These are phyloP conservation scores for Drechslerella coelobrocha DNA, from an alignment of 2,329 filamentous ascomycete species.

Conservation along the genomic window DNA sequence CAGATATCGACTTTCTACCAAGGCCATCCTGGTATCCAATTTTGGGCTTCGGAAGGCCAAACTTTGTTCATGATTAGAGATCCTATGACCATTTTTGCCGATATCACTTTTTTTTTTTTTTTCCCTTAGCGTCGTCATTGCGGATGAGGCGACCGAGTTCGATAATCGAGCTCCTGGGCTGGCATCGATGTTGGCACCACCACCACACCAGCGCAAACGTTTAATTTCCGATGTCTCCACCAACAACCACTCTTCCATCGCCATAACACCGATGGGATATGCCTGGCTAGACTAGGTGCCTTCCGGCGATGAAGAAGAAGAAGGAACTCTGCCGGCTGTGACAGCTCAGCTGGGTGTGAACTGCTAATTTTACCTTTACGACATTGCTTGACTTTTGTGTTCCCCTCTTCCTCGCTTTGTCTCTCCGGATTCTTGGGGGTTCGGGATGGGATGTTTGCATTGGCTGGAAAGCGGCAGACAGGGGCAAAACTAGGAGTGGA, in stretches of 20 bases:
- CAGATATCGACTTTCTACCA: too few species aligned
- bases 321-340: conserved; percentile 12
- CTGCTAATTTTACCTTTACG: conserved; percentile 19
- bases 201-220: conserved; percentile 20
- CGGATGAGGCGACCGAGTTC: conserved; percentile 6
- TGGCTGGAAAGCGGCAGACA: conserved; percentile 12
- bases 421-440: neutral
- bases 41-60: neutral
- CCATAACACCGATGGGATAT: conserved; percentile 8
- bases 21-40: too few species aligned
- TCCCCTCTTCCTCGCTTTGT: conserved; percentile 15
- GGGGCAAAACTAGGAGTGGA: conserved; percentile 31
- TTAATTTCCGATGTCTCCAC: conserved; percentile 48
- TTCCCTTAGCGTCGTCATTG: conserved; percentile 23
- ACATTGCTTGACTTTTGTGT: conserved; percentile 12
- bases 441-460: conserved; percentile 22
- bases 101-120: conserved; percentile 34
- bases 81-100: conserved; percentile 16
- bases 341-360: conserved; percentile 36
- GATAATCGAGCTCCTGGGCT: neutral
- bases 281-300: neutral
- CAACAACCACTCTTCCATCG: conserved; percentile 6
- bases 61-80: conserved; percentile 3
- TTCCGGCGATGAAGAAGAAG: conserved; percentile 6
- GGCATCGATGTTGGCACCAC: conserved; percentile 16